Conservation (phyloP, 1,284 basidiomycete species). For the Trichosporon faecale region DNA sequence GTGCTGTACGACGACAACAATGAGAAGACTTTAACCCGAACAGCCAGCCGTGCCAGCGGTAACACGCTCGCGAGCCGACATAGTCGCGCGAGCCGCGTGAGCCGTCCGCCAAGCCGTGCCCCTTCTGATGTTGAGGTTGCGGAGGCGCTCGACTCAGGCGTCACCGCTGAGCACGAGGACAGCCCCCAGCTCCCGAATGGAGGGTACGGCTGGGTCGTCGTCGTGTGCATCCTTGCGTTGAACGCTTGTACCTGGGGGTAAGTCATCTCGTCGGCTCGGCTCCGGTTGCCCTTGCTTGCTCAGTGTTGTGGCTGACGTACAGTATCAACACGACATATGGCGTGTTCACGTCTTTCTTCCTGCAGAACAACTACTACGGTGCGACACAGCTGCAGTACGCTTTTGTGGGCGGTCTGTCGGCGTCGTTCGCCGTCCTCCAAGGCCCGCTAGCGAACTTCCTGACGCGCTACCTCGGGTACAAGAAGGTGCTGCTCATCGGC, state of each 20-base stretch:
- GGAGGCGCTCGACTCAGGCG: slow-evolving; percentile 4
- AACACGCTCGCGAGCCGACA: neutral
- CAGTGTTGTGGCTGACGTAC: slow-evolving; percentile 25
- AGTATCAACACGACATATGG: slow-evolving; percentile 54
- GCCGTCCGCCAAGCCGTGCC: neutral
- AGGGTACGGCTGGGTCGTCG: slow-evolving; percentile 54
- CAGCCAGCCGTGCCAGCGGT: neutral
- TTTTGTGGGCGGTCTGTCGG: slow-evolving; percentile 52
- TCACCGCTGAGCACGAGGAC: slow-evolving; percentile 4
- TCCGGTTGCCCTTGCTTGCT: neutral
- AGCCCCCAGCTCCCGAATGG: slow-evolving; percentile 22
- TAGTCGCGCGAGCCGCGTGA: neutral
- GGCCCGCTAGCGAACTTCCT: slow-evolving; percentile 51
- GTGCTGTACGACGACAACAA: neutral
- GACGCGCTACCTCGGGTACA: slow-evolving; percentile 41
- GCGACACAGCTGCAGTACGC: slow-evolving; percentile 52
- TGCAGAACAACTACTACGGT: slow-evolving; percentile 51
- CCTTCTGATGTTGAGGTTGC: neutral
- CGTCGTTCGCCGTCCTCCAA: slow-evolving; percentile 43
- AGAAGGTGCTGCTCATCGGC: slow-evolving; percentile 44
- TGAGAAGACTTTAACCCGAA: neutral
- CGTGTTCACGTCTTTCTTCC: slow-evolving; percentile 53
- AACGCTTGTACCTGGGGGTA: slow-evolving; percentile 49
- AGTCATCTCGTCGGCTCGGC: neutral
- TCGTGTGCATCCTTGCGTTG: slow-evolving; percentile 40